Evolutionary conservation across 2,329 filamentous ascomycete genomes (phyloP), one percentile per base, ranked within the genome.

Genomic region (Fusarium torulosum): DNA sequence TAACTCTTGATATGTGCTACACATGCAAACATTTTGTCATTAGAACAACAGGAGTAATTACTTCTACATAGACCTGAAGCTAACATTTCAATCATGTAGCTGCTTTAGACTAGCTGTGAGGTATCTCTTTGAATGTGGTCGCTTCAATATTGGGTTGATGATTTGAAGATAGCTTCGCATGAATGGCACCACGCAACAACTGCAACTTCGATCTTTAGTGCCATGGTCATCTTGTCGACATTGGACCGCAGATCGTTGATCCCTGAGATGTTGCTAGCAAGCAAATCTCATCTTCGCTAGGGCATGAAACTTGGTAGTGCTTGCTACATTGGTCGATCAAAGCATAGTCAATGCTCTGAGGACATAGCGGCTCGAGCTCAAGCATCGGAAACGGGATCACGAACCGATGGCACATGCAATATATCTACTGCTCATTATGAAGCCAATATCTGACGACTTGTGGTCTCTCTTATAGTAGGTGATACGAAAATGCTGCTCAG

Each of bases 291-390:
- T 20, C 9, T 19, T 41, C 6, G 7, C 7, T 4, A 38, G 23
- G 19, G 33, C 7, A 37, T 19, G n/a, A 54, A 61, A 20, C 20
- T 17, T n/a, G 17, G 35, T 38, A 21, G 42, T 38, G 27, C 31
- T 42, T 38, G 35, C 31, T 42, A 31, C 29, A 17, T 31, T 42
- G 25, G 23, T 47, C 19, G 51, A 49, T 38, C 23, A 46, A 15
- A 61, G 19, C 19, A 49, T 20, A 41, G 31, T 51, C 31, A 6
- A 11, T 44, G 47, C 56, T 61, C 29, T 55, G 46, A 46, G 21
- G 35, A n/a, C 47, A 31, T n/a, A 37, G 41, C 23, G 47, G 57
- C 57, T 55, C 57, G 35, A 61, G 56, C 47, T 46, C 29, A 38
- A 21, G 20, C 29, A 37, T 46, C 15, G n/a, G 35, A 61, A 46